These are phyloP conservation scores for Russula brevipes DNA, from an alignment of 768 basidiomycete genomes.

Conservation along the genomic window DNA sequence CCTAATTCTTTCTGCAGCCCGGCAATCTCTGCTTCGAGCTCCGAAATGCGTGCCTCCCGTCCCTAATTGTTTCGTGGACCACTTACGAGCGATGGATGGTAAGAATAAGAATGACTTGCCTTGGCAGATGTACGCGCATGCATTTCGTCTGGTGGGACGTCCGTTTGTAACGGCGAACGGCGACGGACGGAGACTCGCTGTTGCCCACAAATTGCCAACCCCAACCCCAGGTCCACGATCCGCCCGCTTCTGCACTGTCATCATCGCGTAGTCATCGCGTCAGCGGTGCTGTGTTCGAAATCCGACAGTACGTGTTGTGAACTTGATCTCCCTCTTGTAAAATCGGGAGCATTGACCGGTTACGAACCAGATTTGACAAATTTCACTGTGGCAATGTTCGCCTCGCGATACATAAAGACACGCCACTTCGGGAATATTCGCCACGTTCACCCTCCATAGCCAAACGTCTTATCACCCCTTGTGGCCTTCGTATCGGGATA, in stretches of 20 bases:
- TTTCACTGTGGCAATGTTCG: conserved; percentile 97
- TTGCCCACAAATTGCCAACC: too few relatives aligned
- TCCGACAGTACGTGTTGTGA: conserved; percentile 85
- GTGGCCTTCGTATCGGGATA: conserved; percentile 85
- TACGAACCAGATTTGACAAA: conserved; percentile 79
- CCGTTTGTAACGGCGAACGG: too few relatives aligned
- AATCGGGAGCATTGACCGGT: neutral
- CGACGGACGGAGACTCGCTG: too few relatives aligned
- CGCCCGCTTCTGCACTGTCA: conserved; percentile 31
- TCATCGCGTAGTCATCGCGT: conserved; percentile 57
- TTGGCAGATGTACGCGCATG: conserved; percentile 22
- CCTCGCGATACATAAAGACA: conserved; percentile 88
- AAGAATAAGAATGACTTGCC: neutral
- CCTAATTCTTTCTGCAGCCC: conserved; percentile 20
- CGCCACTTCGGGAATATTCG: conserved; percentile 73
- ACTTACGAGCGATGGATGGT: neutral
- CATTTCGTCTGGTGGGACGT: neutral
- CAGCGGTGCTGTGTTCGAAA: conserved; percentile 76
- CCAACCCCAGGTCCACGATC: too few relatives aligned
- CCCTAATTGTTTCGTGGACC: neutral
- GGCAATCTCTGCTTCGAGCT: conserved; percentile 19
- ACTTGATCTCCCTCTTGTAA: conserved; percentile 35
- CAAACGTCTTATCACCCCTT: conserved; percentile 86
- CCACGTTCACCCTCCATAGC: conserved; percentile 90
- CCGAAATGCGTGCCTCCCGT: conserved; percentile 17